Percentiles rank a stretch among this genome's conserved stretches.
Evolutionary conservation across 2,329 filamentous ascomycete species (phyloP).

Genomic region (Trichoderma sp.): DNA sequence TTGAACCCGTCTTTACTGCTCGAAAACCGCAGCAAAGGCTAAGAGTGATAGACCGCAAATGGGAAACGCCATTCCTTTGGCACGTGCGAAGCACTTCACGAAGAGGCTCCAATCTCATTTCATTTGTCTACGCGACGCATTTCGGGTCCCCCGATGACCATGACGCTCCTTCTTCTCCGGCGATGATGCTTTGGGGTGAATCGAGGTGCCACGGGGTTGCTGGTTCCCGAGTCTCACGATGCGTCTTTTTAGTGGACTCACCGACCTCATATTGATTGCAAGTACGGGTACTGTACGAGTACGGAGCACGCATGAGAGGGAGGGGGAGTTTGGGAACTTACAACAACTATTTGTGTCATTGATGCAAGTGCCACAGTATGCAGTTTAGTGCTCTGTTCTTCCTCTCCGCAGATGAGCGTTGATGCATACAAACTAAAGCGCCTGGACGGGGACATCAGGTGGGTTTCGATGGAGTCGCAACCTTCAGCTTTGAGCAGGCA

Average conservation of each 20-base stretch:
- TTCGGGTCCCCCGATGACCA: background rate
- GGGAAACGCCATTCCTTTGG: background rate
- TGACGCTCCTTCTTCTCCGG: background rate
- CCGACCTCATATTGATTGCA: constrained; percentile 9
- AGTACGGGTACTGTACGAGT: background rate
- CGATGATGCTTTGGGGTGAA: background rate
- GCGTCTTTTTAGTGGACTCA: constrained; percentile 5
- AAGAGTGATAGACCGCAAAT: background rate
- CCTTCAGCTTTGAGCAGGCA: constrained; percentile 9
- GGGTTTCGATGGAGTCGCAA: constrained; percentile 3
- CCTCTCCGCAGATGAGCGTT: constrained; percentile 6
- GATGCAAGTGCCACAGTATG: background rate
- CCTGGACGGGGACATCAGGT: constrained; percentile 4
- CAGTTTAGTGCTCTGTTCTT: constrained; percentile 1
- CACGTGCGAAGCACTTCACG: background rate
- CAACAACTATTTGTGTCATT: background rate
- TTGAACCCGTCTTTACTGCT: background rate
- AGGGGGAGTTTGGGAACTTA: background rate
- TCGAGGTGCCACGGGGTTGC: background rate
- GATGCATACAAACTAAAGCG: background rate
- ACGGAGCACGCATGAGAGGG: constrained; percentile 4
- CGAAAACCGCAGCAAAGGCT: background rate
- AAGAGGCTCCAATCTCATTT: background rate
- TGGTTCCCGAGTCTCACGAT: constrained; percentile 3
- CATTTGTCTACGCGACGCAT: background rate